Evolutionary conservation across 768 basidiomycete genomes (phyloP).

Genomic region (Tricholoma sp.): DNA sequence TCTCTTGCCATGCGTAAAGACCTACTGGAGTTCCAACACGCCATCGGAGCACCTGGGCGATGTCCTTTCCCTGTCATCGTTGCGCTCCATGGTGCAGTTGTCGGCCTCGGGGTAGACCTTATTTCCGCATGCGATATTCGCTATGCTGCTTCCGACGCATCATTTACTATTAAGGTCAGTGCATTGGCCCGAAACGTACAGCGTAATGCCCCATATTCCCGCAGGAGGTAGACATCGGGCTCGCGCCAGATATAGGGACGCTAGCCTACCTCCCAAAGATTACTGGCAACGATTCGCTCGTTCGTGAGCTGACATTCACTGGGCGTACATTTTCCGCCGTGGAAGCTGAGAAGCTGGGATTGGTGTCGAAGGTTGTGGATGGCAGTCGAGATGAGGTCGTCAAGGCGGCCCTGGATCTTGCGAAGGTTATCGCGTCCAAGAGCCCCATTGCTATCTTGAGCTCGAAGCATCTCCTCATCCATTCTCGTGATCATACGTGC

Average conservation of each 20-base stretch:
- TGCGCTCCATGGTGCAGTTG: slow-evolving; percentile 68
- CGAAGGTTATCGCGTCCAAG: slow-evolving; percentile 63
- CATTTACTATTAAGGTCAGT: slow-evolving; percentile 70
- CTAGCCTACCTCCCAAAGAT: slow-evolving; percentile 78
- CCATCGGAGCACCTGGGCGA: slow-evolving; percentile 61
- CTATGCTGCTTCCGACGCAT: slow-evolving; percentile 54
- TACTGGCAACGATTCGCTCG: slow-evolving; percentile 64
- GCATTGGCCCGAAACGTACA: background rate
- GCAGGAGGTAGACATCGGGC: slow-evolving; percentile 81
- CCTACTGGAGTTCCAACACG: slow-evolving; percentile 59
- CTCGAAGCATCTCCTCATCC: slow-evolving; percentile 73
- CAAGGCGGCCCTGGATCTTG: slow-evolving; percentile 59
- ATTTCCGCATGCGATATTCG: slow-evolving; percentile 73
- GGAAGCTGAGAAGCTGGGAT: slow-evolving; percentile 65
- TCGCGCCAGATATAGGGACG: slow-evolving; percentile 86
- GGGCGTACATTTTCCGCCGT: slow-evolving; percentile 58
- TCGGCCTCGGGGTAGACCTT: slow-evolving; percentile 80
- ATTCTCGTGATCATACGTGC: slow-evolving; percentile 76
- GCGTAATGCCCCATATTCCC: background rate
- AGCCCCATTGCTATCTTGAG: slow-evolving; percentile 74
- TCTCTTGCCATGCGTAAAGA: slow-evolving; percentile 43
- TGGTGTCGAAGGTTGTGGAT: slow-evolving; percentile 66
- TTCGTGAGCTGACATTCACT: slow-evolving; percentile 73
- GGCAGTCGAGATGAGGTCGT: slow-evolving; percentile 70
- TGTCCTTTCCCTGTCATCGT: slow-evolving; percentile 78